phyloP scores from a whole-genome alignment of 306 rosid genomes.

The Lathyrus aphaca region DNA sequence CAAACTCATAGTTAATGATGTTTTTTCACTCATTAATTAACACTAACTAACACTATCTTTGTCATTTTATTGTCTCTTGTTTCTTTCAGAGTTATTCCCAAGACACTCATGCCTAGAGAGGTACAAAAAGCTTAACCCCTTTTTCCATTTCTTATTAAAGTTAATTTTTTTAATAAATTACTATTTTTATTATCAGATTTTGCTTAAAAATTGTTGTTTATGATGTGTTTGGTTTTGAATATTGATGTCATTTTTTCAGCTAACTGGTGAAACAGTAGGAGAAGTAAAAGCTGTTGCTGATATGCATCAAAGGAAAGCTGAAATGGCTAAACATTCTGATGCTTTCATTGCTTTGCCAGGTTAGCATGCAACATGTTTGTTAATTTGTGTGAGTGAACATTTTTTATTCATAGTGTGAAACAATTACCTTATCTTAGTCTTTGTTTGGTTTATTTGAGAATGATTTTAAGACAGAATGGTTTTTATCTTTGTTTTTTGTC shows the following conservation, averaged over 20 bases:
- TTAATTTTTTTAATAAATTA: background rate
- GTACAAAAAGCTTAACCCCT: conserved; percentile 57
- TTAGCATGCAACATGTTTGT: conserved; percentile 37
- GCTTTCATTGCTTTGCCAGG: conserved; percentile 99
- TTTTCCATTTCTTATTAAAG: conserved; percentile 41
- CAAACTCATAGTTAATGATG: conserved; percentile 42
- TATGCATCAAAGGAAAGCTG: conserved; percentile 99
- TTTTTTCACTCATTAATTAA: conserved; percentile 37
- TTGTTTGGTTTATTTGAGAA: conserved; percentile 36
- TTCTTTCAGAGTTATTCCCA: conserved; percentile 95
- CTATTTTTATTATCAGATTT: background rate
- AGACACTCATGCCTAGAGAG: conserved; percentile 99
- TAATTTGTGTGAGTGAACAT: background rate
- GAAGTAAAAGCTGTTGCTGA: conserved; percentile 96
- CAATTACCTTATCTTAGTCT: conserved; percentile 37
- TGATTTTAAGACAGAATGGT: conserved; percentile 33
- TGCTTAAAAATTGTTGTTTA: background rate
- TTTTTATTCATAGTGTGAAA: conserved; percentile 36
- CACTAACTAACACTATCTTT: conserved; percentile 45
- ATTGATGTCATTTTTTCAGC: conserved; percentile 48
- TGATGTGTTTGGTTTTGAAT: background rate
- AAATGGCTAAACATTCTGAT: conserved; percentile 98
- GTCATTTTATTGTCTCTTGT: conserved; percentile 77
- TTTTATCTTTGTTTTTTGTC: conserved; percentile 12
- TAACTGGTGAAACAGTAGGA: conserved; percentile 98